Evolutionary conservation across 2,329 filamentous ascomycete species (phyloP), one percentile per base, ranked within the genome.

Genomic region (Monosporascus sp.): DNA sequence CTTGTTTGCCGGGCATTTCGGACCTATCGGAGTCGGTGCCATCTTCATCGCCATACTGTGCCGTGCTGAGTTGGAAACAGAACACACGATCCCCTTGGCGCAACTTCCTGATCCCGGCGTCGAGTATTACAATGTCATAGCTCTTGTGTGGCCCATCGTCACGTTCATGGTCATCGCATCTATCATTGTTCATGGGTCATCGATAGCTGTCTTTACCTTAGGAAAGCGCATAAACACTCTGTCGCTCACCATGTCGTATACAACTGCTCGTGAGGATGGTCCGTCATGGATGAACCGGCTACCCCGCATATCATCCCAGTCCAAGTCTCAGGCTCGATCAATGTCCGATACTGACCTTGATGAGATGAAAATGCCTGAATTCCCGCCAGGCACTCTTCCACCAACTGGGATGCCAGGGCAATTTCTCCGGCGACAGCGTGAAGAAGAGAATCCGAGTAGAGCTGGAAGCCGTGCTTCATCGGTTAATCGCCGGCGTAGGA

Each of bases 191-290:
- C 94, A 99, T 65, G 94, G 94, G 22, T 97, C 94, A n/a, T 97
- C 94, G 0, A 88, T 99, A 62, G 94, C 94, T 5, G 94, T 99
- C 8, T 99, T 99, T 65, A 97, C 94, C 0, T 83, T 99, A 1
- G 94, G 94, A 64, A 99, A 97, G 72, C 92, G 90, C 56, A 99
- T 99, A 81, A 97, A 97, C 74, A 97, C 94, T 0, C 75, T 99
- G 61, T 92, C 90, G 1, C 79, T 99, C 56, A 97, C 94, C 52
- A 90, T 99, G 83, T 97, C 94, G 0, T 99, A 97, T 74, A 99
- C 94, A 0, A 84, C 87, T 56, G 91, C 87, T 19, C 89, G 88
- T 49, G 93, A 96, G 52, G 90, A 96, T 37, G 90, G 91, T 0
- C 89, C 91, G 2, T 85, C 85, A 2, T 99, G 94, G 94, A 96